These are phyloP conservation scores for Nakazawaea populi DNA, from an alignment of 805 yeast species.

Conservation along the genomic window DNA sequence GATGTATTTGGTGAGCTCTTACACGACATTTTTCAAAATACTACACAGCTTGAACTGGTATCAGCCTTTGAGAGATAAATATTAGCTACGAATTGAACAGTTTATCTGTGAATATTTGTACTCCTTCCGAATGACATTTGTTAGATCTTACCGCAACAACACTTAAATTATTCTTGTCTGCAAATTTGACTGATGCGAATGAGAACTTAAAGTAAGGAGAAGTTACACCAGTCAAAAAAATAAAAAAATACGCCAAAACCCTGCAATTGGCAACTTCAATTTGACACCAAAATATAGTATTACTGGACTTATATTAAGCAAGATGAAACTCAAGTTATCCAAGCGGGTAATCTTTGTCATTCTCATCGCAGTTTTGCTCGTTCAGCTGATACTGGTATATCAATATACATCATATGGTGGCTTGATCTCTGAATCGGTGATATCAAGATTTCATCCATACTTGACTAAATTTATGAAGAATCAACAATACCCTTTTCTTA, in stretches of 20 bases:
- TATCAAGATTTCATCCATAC: constrained; percentile 6
- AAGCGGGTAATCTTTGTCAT: not conserved
- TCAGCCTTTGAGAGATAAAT: no score
- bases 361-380: not conserved
- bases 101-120: no score
- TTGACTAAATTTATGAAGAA: constrained; percentile 5
- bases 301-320: no score
- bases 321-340: not conserved
- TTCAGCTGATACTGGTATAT: not conserved
- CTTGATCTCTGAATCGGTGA: constrained; percentile 4
- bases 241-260: not conserved
- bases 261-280: no score
- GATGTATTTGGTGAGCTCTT: not conserved
- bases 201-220: no score
- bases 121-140: no score
- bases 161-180: no score
- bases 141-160: no score
- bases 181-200: no score
- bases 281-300: no score
- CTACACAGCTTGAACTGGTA: no score
- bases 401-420: not conserved
- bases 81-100: no score
- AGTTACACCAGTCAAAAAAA: not conserved
- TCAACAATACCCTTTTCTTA: constrained; percentile 4
- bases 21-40: not conserved